phyloP scores from a whole-genome alignment of 78 protist species.

The Carpediemonas membranifera region DNA sequence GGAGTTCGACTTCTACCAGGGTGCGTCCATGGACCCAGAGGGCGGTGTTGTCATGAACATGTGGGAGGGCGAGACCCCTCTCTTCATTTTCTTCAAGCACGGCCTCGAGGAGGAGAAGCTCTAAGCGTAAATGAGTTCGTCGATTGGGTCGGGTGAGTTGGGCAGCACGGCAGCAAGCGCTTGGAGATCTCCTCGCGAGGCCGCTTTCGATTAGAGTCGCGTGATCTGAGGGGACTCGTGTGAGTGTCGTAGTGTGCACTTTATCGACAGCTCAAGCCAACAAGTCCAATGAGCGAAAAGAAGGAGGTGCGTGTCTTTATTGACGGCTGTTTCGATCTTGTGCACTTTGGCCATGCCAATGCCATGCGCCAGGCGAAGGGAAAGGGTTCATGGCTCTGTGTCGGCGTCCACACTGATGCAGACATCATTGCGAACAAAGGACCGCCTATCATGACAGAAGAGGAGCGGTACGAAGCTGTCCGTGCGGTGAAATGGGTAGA shows the following conservation, averaged over 20 bases:
- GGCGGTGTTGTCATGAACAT: neutral
- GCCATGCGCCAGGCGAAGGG: conserved; percentile 62
- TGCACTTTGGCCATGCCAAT: conserved; percentile 74
- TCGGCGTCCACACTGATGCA: conserved; percentile 76
- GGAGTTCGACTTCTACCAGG: conserved; percentile 8
- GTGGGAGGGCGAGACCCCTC: conserved; percentile 1
- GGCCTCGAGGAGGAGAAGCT: conserved; percentile 18
- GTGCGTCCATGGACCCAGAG: conserved; percentile 1
- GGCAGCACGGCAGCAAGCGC: too few species aligned
- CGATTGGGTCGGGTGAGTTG: too few species aligned
- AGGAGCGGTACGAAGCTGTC: conserved; percentile 67
- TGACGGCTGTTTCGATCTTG: conserved; percentile 78
- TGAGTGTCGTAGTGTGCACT: too few species aligned
- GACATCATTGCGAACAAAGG: conserved; percentile 73
- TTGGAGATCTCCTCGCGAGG: too few species aligned
- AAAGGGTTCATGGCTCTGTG: conserved; percentile 59
- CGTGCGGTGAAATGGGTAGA: conserved; percentile 87
- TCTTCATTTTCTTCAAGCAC: neutral
- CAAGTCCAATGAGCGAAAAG: too few species aligned
- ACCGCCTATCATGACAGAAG: conserved; percentile 75
- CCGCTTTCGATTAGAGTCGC: too few species aligned
- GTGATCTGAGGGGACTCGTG: too few species aligned
- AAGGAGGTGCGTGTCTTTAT: conserved; percentile 19
- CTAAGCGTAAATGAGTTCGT: neutral
- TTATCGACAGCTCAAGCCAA: too few species aligned